A percentile compares a stretch with the other conserved stretches of the same genome.
These are phyloP conservation scores for Verticillium zaregamsianum DNA, from an alignment of 2,329 filamentous ascomycete genomes.

Conservation along the genomic window DNA sequence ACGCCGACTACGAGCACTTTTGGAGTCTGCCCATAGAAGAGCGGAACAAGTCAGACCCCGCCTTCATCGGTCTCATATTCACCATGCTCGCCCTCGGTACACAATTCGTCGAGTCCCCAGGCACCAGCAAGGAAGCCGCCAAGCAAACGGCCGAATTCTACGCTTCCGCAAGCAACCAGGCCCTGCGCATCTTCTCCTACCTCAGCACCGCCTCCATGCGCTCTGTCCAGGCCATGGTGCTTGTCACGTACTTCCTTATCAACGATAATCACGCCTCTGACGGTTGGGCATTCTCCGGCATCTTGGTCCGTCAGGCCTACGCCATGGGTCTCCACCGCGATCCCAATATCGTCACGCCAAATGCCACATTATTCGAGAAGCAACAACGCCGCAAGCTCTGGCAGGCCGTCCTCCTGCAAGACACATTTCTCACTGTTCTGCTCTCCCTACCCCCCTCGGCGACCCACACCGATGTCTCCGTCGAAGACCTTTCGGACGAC, in stretches of 20 bases:
- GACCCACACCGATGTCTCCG: constrained; percentile 74
- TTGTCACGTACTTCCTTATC: constrained; percentile 78
- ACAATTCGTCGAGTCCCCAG: constrained; percentile 63
- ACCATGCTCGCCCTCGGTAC: constrained; percentile 75
- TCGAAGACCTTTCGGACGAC: constrained; percentile 69
- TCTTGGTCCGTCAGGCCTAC: constrained; percentile 73
- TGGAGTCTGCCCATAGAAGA: constrained; percentile 60
- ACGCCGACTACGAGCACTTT: constrained; percentile 74
- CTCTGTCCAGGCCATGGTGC: constrained; percentile 74
- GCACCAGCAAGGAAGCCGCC: constrained; percentile 53
- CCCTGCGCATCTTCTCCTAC: constrained; percentile 70
- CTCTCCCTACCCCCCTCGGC: constrained; percentile 73
- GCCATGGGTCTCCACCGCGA: constrained; percentile 79
- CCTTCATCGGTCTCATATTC: constrained; percentile 69
- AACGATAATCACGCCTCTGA: constrained; percentile 83
- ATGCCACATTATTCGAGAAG: constrained; percentile 67
- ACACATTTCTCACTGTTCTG: constrained; percentile 76
- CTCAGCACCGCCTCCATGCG: constrained; percentile 69
- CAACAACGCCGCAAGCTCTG: constrained; percentile 76
- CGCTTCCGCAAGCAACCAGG: constrained; percentile 74
- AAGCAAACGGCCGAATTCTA: constrained; percentile 80
- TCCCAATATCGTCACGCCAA: constrained; percentile 67
- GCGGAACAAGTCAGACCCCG: constrained; percentile 59
- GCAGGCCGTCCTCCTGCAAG: constrained; percentile 77
- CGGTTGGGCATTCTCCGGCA: constrained; percentile 77